Base-by-base conservation (phyloP, 2,329 filamentous ascomycete genomes). In the Furcasterigmium sp. region DNA sequence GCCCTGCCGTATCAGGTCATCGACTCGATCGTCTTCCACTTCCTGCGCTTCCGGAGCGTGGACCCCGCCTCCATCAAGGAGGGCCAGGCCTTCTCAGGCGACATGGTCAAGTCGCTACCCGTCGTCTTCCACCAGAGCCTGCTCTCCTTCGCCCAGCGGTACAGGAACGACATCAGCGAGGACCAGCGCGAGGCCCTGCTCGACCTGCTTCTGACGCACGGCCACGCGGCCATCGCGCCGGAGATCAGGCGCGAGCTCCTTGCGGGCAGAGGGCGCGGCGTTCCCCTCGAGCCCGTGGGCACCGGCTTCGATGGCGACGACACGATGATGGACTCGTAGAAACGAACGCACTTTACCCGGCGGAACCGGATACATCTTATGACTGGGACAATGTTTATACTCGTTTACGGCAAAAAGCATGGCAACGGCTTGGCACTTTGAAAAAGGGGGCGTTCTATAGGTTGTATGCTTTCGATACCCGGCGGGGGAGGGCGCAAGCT, bases 81-180 rank as follows among this genome's bases (percentile, higher is more conserved):
- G 25, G 66, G 61, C 5, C 71, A 77, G 25, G 64, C 72, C 9
- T 51, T 64, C 14, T 58, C 63, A 25, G 64, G 56, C 45, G 76
- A 78, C 38, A 70, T 64, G 47, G 75, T 62, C 63, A 73, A 53
- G 57, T 88, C 86, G 59, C 63, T 97, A 51, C 93, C 94, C 0
- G 90, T 98, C 8, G 82, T 98, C 44, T 98, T 91, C 90, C 93
- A 98, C 64, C 91, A 97, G 68, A 90, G 86, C 54, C 72, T 98
- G 23, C 69, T 98, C 43, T 85, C 88, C 2, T 98, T 98, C 67
- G 90, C 93, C 20, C 87, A 96, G 67, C 77, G 91, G 44, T 98
- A 97, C 68, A 84, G 90, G 58, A 94, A 96, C 53, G 91, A 97
- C 63, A 91, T 96, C 54, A 95, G 90, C 2, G 91, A 96, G 62